These are phyloP conservation scores for Yarrowia sp. DNA, from an alignment of 805 yeast species.

Conservation along the genomic window DNA sequence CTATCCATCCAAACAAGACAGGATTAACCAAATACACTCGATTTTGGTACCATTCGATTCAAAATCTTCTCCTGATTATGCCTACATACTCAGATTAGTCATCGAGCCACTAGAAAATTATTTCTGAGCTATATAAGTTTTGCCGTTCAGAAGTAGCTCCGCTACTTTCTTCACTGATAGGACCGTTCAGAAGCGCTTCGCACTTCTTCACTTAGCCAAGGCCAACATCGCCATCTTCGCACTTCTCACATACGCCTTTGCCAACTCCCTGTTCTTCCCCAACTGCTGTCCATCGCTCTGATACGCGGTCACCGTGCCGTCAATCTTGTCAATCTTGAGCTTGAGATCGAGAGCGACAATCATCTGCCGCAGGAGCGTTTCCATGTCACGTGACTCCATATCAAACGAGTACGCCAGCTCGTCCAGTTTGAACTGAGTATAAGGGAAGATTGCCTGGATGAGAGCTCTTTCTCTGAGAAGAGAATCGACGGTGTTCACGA, in stretches of 20 bases:
- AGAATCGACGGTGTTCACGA: background rate
- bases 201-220: background rate
- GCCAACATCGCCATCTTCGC: slow-evolving; percentile 33
- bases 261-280: slow-evolving; percentile 13
- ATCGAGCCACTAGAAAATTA: too few relatives aligned
- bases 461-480: slow-evolving; percentile 19
- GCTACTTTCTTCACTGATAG: too few relatives aligned
- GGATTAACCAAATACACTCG: too few relatives aligned
- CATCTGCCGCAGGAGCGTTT: slow-evolving; percentile 28
- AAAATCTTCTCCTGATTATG: too few relatives aligned
- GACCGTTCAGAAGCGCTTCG: too few relatives aligned
- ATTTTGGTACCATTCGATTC: too few relatives aligned
- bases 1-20: too few relatives aligned
- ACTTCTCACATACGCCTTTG: slow-evolving; percentile 14
- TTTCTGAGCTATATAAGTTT: too few relatives aligned
- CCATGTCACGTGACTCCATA: slow-evolving; percentile 7
- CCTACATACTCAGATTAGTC: too few relatives aligned
- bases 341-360: slow-evolving; percentile 26
- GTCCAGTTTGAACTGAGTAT: slow-evolving; percentile 20
- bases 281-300: slow-evolving; percentile 17
- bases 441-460: slow-evolving; percentile 28
- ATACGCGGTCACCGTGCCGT: slow-evolving; percentile 32
- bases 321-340: slow-evolving; percentile 31
- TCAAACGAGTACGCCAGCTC: slow-evolving; percentile 27
- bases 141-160: too few relatives aligned